Percentiles rank a stretch among this genome's conserved stretches.
phyloP scores from a whole-genome alignment of 768 basidiomycete species.

The Tricholoma terreum region DNA sequence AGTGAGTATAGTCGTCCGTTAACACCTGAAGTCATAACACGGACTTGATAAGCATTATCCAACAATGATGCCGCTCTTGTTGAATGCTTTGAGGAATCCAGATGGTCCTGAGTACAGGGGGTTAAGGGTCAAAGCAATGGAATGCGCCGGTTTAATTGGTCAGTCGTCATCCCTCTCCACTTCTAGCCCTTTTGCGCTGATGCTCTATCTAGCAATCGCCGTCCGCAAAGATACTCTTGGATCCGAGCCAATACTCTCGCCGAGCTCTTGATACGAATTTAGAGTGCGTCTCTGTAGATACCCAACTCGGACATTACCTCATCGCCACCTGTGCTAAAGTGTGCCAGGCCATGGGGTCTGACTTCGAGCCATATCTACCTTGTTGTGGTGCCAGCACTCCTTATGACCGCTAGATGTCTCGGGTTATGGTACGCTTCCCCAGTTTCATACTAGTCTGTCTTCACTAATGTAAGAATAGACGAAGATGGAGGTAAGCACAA shows the following conservation, averaged over 20 bases:
- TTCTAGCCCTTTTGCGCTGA: not conserved
- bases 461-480: constrained; percentile 25
- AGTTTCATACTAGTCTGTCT: not conserved
- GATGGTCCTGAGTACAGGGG: constrained; percentile 64
- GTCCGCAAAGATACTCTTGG: constrained; percentile 80
- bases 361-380: constrained; percentile 87
- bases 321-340: constrained; percentile 89
- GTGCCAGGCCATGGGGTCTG: constrained; percentile 77
- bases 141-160: constrained; percentile 88
- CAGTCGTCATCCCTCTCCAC: constrained; percentile 16
- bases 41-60: constrained; percentile 57
- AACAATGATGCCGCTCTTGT: constrained; percentile 75
- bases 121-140: constrained; percentile 82
- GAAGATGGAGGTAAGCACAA: constrained; percentile 53
- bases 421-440: constrained; percentile 51
- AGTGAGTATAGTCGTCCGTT: constrained; percentile 31
- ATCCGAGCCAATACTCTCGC: constrained; percentile 71
- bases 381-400: constrained; percentile 76
- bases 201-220: constrained; percentile 64
- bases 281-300: constrained; percentile 61
- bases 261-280: constrained; percentile 70
- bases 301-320: constrained; percentile 69
- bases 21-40: not conserved
- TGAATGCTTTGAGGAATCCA: constrained; percentile 73
- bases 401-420: constrained; percentile 76